Evolutionary conservation across 495 filamentous ascomycete genomes (phyloP).

Genomic region (Talaromyces borbonicus): DNA sequence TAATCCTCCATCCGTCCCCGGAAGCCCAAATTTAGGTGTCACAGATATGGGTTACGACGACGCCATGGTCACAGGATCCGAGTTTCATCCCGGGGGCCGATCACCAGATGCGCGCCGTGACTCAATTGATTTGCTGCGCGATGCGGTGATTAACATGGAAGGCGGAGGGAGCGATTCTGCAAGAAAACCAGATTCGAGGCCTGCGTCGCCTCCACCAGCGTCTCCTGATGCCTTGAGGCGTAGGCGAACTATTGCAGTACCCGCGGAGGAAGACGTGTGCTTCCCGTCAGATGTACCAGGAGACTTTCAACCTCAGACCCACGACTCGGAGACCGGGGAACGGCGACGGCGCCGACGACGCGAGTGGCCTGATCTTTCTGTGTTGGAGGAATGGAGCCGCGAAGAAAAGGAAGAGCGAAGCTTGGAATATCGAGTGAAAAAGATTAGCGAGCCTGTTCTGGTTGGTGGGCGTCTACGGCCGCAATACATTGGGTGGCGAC

Average conservation of each 20-base stretch:
- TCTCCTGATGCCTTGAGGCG: constrained; percentile 31
- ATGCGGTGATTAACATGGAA: constrained; percentile 52
- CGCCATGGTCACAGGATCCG: constrained; percentile 53
- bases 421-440: constrained; percentile 80
- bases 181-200: constrained; percentile 12
- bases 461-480: constrained; percentile 81
- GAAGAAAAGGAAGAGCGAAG: constrained; percentile 86
- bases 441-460: constrained; percentile 85
- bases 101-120: constrained; percentile 24
- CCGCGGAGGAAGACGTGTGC: constrained; percentile 83
- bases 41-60: constrained; percentile 64
- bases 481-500: constrained; percentile 70
- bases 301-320: constrained; percentile 50
- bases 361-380: constrained; percentile 59
- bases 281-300: constrained; percentile 81
- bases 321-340: constrained; percentile 25
- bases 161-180: constrained; percentile 23
- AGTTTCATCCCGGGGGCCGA: constrained; percentile 26
- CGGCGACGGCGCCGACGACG: constrained; percentile 46
- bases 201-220: constrained; percentile 22
- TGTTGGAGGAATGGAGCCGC: constrained; percentile 82
- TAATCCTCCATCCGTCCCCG: constrained; percentile 90
- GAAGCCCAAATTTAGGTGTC: constrained; percentile 50
- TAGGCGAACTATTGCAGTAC: constrained; percentile 40
- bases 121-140: constrained; percentile 21